Evolutionary conservation across 768 basidiomycete genomes (phyloP), one percentile per base, ranked within the genome.

Genomic region (Clitopilus hobsonii): DNA sequence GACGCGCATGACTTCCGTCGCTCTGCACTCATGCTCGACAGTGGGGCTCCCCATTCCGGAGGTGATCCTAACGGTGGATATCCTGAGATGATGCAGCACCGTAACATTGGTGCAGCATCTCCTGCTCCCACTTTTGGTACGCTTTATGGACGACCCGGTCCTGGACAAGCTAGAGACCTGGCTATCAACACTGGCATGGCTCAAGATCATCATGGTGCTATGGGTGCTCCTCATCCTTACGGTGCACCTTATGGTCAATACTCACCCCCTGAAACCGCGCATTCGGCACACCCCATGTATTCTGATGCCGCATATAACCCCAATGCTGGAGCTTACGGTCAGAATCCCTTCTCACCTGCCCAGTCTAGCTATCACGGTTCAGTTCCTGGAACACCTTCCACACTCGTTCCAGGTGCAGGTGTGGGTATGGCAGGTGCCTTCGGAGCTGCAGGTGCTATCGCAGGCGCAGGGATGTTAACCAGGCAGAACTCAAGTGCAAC

Each of bases 1-100:
- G 76, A 82, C 57, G 68, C 84, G 1, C 66, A 70, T 41, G 77
- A 77, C 8, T 88, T 88, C 76, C 79, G 81, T 51, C 82, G 84
- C 52, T 89, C 88, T 13, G 81, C 79, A n/a, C 66, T 88, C 22
- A 69, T 84, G 22, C 72, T 82, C 48, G 85, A 86, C 59, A 45
- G 11, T 20, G 41, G 22, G 3, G 41, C n/a, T 6, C 75, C 79
- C n/a, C 71, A 70, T 24, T 71, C 71, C 4, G 72, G 71, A 45
- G 70, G 73, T 45, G 74, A 74, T 54, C 70, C 66, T 45, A 69
- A 69, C 20, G 69, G 68, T 25, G 74, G 78, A 0, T 77, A 69
- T 62, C 85, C 86, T n/a, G 74, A 77, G 25, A 65, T 65, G 64
- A 60, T 62, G 10, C 61, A 65, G 36, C 63, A 60, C 22, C 60